phyloP scores from a whole-genome alignment of 2,329 filamentous ascomycete genomes.

The Diaporthe sp. region DNA sequence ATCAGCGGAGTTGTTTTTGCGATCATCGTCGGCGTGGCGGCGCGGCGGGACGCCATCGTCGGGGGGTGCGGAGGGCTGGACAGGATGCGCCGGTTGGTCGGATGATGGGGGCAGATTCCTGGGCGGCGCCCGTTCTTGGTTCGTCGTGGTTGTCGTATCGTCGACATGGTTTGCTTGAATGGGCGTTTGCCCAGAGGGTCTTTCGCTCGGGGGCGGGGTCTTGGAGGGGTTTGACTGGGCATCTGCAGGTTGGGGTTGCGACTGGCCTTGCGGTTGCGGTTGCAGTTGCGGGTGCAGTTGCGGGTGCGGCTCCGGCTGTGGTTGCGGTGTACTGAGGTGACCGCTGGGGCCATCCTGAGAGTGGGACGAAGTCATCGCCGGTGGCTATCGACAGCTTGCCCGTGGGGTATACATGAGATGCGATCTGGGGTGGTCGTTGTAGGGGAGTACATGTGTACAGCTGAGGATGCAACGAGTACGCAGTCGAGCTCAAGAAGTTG shows the following conservation, averaged over 20 bases:
- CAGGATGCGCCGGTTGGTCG: not conserved
- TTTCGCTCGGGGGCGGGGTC: not conserved
- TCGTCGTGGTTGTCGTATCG: not conserved
- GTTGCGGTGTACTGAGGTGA: constrained; percentile 14
- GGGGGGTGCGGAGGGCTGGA: not conserved
- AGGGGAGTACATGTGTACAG: not conserved
- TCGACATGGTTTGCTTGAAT: not conserved
- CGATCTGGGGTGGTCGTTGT: not conserved
- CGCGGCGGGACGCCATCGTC: not conserved
- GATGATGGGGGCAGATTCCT: not conserved
- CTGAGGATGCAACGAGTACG: not conserved
- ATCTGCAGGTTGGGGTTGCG: not conserved
- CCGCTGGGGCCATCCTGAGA: constrained; percentile 29
- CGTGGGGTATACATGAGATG: constrained; percentile 27
- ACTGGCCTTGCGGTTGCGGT: not conserved
- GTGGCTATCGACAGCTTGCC: constrained; percentile 27
- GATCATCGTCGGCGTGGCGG: not conserved
- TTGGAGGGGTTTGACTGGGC: not conserved
- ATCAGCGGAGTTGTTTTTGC: not conserved
- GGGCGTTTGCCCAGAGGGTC: not conserved
- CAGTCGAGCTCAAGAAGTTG: not conserved
- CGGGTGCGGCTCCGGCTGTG: not conserved
- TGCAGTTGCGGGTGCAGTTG: not conserved
- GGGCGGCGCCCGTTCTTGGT: not conserved
- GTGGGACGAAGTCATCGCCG: constrained; percentile 35